Percentiles rank a stretch among this genome's conserved stretches.
These are phyloP conservation scores for Fusarium virguliforme DNA, from an alignment of 2,329 filamentous ascomycete species.

Conservation along the genomic window DNA sequence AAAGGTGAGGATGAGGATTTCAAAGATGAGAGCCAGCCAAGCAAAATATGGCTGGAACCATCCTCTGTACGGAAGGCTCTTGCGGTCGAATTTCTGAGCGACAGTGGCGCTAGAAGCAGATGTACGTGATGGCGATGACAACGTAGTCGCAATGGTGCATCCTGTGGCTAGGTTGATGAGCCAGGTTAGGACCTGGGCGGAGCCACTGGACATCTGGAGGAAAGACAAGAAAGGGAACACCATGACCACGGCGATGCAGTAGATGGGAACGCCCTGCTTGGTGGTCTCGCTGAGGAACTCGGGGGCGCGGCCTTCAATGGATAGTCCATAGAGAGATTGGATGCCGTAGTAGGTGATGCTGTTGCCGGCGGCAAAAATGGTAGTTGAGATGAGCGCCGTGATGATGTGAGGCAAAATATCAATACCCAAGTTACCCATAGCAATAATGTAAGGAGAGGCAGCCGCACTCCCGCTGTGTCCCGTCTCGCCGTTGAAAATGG, in stretches of 20 bases:
- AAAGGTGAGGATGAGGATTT: slow-evolving; percentile 1
- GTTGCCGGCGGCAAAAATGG: background rate
- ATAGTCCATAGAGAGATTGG: background rate
- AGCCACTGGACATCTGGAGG: background rate
- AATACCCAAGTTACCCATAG: background rate
- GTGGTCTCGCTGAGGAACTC: background rate
- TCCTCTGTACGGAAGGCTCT: background rate
- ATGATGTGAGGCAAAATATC: background rate
- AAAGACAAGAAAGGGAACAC: slow-evolving; percentile 9
- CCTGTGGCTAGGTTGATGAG: background rate
- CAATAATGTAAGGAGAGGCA: slow-evolving; percentile 5
- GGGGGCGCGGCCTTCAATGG: background rate
- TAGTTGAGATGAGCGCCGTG: slow-evolving; percentile 1
- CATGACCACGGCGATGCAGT: slow-evolving; percentile 2
- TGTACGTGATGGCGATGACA: slow-evolving; percentile 1
- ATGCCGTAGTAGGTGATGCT: slow-evolving; percentile 3
- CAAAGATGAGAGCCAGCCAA: background rate
- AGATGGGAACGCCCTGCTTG: slow-evolving; percentile 4
- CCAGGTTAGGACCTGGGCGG: background rate
- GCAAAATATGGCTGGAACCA: background rate
- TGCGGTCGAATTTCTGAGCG: background rate
- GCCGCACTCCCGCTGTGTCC: background rate
- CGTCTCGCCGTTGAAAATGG: background rate
- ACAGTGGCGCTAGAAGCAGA: slow-evolving; percentile 1
- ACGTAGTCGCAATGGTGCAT: slow-evolving; percentile 7